These are phyloP conservation scores for Aureobasidium sp. DNA, from an alignment of 2,329 filamentous ascomycete genomes.

Conservation along the genomic window DNA sequence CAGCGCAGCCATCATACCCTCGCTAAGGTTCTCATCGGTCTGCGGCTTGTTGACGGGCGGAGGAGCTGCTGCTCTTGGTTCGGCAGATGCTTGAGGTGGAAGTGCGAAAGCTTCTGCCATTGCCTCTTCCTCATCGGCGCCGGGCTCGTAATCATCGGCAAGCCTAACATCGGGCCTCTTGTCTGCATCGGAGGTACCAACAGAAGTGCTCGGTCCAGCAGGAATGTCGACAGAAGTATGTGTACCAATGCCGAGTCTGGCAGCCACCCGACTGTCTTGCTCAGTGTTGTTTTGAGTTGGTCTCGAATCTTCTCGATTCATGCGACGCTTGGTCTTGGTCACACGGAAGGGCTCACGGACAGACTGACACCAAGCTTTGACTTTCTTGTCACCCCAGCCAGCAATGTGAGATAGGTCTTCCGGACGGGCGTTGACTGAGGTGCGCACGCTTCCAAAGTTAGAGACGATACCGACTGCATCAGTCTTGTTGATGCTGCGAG, in stretches of 20 bases:
- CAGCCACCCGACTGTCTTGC: slow-evolving; percentile 22
- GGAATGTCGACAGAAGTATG: slow-evolving; percentile 23
- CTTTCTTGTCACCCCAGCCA: slow-evolving; percentile 94
- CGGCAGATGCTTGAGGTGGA: not conserved
- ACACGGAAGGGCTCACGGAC: slow-evolving; percentile 81
- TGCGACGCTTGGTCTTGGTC: slow-evolving; percentile 55
- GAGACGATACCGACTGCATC: slow-evolving; percentile 86
- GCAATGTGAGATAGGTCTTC: slow-evolving; percentile 80
- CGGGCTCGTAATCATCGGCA: slow-evolving; percentile 27
- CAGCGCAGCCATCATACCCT: slow-evolving; percentile 53
- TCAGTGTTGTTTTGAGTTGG: slow-evolving; percentile 22
- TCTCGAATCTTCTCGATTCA: slow-evolving; percentile 30
- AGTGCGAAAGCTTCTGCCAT: slow-evolving; percentile 26
- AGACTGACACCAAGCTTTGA: slow-evolving; percentile 73
- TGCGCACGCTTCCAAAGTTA: slow-evolving; percentile 82
- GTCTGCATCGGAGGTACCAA: slow-evolving; percentile 29
- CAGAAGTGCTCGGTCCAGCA: slow-evolving; percentile 20
- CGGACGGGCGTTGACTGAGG: slow-evolving; percentile 77
- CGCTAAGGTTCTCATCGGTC: slow-evolving; percentile 42
- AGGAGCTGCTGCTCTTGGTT: slow-evolving; percentile 10
- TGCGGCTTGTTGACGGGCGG: slow-evolving; percentile 30
- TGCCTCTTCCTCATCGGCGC: slow-evolving; percentile 43
- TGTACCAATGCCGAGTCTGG: slow-evolving; percentile 27
- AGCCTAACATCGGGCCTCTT: slow-evolving; percentile 29
- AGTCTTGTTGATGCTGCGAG: slow-evolving; percentile 85